Conservation (phyloP, 23 red algal species). For the Gracilaria vermiculophylla region DNA sequence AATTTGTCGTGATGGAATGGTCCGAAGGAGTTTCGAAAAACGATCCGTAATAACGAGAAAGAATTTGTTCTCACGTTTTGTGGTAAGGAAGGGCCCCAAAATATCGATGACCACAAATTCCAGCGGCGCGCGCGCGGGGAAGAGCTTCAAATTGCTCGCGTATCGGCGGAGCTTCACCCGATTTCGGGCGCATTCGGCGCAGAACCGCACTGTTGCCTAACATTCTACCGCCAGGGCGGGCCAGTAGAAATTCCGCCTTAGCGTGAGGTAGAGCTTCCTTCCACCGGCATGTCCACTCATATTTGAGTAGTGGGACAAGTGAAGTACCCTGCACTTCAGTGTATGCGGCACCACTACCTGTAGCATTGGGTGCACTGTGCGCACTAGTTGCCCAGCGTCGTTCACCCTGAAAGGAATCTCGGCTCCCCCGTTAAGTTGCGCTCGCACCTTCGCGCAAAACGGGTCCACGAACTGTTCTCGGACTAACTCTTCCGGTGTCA, state of each 20-base stretch:
- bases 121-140: not conserved
- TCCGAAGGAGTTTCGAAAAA: not conserved
- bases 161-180: too few species aligned
- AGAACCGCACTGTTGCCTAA: not conserved
- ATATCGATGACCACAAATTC: not conserved
- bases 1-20: not conserved
- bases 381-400: not conserved
- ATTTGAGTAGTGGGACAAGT: not conserved
- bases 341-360: not conserved
- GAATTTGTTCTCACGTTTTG: not conserved
- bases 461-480: too few species aligned
- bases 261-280: not conserved
- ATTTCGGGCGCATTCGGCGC: too few species aligned
- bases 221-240: not conserved
- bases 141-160: too few species aligned
- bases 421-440: not conserved
- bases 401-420: not conserved
- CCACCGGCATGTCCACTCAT: not conserved
- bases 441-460: not conserved
- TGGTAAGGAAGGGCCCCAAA: not conserved
- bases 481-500: too few species aligned
- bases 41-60: not conserved
- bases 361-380: too few species aligned
- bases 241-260: not conserved
- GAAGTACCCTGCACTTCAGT: not conserved